Conservation (phyloP, 2,329 filamentous ascomycete species). For the Tolypocladium nubicola region DNA sequence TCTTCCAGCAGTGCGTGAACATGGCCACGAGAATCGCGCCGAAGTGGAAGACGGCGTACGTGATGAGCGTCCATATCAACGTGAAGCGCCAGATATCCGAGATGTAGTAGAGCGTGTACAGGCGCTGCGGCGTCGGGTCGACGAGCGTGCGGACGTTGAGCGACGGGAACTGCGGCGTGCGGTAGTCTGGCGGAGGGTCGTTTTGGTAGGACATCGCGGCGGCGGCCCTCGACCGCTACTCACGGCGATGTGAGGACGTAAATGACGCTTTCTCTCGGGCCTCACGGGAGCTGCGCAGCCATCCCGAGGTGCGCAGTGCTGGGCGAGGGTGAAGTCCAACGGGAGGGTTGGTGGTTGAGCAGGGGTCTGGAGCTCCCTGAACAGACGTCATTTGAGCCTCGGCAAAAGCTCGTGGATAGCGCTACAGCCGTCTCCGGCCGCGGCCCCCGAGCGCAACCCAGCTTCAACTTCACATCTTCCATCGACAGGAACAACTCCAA, state of each 20-base stretch:
- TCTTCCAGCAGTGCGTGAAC: constrained; percentile 54
- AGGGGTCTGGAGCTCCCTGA: not conserved
- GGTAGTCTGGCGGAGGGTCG: constrained; percentile 42
- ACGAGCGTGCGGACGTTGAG: constrained; percentile 61
- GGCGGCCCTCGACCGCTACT: not conserved
- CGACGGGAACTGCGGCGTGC: constrained; percentile 64
- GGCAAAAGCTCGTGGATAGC: constrained; percentile 9
- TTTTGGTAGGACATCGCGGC: constrained; percentile 3
- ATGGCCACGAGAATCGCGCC: constrained; percentile 62
- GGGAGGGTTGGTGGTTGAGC: not conserved
- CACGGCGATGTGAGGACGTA: not conserved
- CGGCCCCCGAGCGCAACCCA: not conserved
- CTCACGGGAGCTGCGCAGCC: not conserved
- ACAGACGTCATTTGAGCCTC: constrained; percentile 13
- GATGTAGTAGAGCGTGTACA: constrained; percentile 59
- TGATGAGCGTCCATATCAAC: constrained; percentile 73
- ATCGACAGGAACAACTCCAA: not conserved
- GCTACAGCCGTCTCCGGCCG: not conserved
- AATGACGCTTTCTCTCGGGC: not conserved
- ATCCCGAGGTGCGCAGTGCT: not conserved
- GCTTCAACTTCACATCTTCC: constrained; percentile 1
- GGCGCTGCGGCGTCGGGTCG: constrained; percentile 27
- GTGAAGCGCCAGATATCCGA: constrained; percentile 81
- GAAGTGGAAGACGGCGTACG: constrained; percentile 66
- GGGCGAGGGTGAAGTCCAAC: not conserved